Evolutionary conservation across 192 early-diverging fungal species (phyloP).

Genomic region (Dissophora ornata): DNA sequence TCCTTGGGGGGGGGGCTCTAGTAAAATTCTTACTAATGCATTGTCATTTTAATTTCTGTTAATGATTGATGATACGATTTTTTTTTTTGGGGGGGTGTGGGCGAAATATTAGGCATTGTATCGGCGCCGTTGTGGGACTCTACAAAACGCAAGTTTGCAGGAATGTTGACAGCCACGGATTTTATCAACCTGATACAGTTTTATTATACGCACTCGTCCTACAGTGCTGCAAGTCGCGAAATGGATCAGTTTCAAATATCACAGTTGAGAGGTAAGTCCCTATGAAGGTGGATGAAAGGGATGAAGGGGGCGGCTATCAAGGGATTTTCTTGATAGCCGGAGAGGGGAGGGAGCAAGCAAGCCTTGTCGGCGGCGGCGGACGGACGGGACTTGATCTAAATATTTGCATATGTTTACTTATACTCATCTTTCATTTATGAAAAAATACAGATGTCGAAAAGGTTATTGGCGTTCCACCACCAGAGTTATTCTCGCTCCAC

Average conservation of each 20-base stretch:
- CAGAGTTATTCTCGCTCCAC: conserved; percentile 81
- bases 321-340: not conserved
- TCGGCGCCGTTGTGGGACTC: conserved; percentile 95
- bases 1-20: too few relatives aligned
- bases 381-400: too few relatives aligned
- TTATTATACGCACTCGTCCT: conserved; percentile 86
- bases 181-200: conserved; percentile 95
- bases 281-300: not conserved
- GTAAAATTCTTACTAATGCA: too few relatives aligned
- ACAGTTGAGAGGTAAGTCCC: conserved; percentile 67
- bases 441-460: conserved; percentile 73
- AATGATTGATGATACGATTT: not conserved
- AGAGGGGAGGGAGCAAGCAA: too few relatives aligned
- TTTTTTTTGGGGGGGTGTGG: too few relatives aligned
- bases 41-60: not conserved
- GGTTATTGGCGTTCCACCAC: conserved; percentile 66
- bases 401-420: not conserved
- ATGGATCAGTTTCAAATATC: conserved; percentile 84
- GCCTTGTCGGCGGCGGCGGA: too few relatives aligned
- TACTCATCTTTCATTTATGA: not conserved
- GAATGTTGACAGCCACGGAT: conserved; percentile 97
- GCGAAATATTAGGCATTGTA: conserved; percentile 81
- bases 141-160: conserved; percentile 80
- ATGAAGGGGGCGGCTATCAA: too few relatives aligned
- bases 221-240: conserved; percentile 85